Evolutionary conservation across 2,329 filamentous ascomycete genomes (phyloP).

Genomic region (Ceratocystis cubensis): DNA sequence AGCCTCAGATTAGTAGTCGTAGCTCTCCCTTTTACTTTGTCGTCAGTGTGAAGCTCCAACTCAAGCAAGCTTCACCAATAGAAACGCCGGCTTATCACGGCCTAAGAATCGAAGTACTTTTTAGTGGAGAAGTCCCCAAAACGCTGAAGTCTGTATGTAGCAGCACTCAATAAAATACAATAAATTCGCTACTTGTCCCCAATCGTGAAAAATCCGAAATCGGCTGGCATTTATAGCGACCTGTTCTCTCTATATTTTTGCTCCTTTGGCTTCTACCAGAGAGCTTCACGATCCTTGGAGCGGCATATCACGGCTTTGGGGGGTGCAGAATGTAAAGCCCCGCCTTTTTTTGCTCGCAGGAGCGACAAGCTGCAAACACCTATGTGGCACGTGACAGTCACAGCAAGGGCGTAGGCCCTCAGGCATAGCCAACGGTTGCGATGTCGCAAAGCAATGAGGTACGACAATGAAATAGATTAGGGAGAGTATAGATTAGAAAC

Average conservation of each 20-base stretch:
- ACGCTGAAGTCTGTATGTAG: not conserved
- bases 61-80: not conserved
- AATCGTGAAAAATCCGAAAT: not conserved
- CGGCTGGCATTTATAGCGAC: not conserved
- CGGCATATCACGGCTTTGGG: conserved; percentile 9
- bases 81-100: conserved; percentile 27
- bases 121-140: conserved; percentile 2
- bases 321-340: not conserved
- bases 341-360: conserved; percentile 1
- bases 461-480: too few relatives aligned
- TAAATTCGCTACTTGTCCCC: not conserved
- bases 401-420: too few relatives aligned
- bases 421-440: too few relatives aligned
- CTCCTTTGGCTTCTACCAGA: not conserved
- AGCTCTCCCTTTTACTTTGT: conserved; percentile 13
- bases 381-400: not conserved
- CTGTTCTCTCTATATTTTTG: not conserved
- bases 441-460: too few relatives aligned
- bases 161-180: not conserved
- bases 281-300: not conserved
- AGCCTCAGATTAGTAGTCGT: not conserved
- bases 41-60: not conserved
- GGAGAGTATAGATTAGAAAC: too few relatives aligned
- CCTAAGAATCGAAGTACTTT: conserved; percentile 22
- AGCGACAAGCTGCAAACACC: conserved; percentile 2